Base-by-base conservation (phyloP, 1,284 basidiomycete species). In the Fomitopsis palustris region DNA sequence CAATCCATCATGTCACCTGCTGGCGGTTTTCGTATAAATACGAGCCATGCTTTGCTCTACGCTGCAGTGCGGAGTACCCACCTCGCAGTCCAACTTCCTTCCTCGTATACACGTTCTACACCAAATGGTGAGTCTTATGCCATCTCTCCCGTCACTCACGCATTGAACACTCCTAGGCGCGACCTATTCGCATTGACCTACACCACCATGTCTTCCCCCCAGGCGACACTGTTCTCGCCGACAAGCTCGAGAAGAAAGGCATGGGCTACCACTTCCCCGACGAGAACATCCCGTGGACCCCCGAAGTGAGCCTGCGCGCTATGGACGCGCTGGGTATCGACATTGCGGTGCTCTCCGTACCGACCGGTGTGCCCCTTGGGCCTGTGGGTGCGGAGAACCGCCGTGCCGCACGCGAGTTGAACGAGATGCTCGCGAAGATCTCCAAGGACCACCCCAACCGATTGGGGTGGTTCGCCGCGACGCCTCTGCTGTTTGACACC, bases 171-270 rank as follows among this genome's bases (percentile, higher is more conserved):
- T 4, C 21, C 14, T n/a, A 53, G 27, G 23, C 45, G 16, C 45
- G 21, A 37, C 21, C 58, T n/a, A 42, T 59, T 16, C 78, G 81
- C 59, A 81, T 90, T 64, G 88, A 90, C 67, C 72, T 90, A 12
- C 88, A 90, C 65, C 88, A 90, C 70, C 88, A 91, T 66, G 82
- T 83, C 67, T 88, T 90, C 65, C 79, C 85, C 5, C 67, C 77
- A 14, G 72, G 77, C 8, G 35, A 37, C 3, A 37, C 3, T 14
- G 4, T 2, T 14, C 47, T 70, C 81, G 64, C 69, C 8, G 62
- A 60, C 3, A 69, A 70, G 43, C 83, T 82, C 59, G 60, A 69
- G 14, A n/a, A 69, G 14, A n/a, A 29, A 17, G 17, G 74, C 14
- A 67, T 84, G 19, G 87, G 87, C 19, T 90, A 83, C 81, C 74